Evolutionary conservation across 2,329 filamentous ascomycete genomes (phyloP), one percentile per base, ranked within the genome.

Genomic region (Teratosphaeria epicoccoides): DNA sequence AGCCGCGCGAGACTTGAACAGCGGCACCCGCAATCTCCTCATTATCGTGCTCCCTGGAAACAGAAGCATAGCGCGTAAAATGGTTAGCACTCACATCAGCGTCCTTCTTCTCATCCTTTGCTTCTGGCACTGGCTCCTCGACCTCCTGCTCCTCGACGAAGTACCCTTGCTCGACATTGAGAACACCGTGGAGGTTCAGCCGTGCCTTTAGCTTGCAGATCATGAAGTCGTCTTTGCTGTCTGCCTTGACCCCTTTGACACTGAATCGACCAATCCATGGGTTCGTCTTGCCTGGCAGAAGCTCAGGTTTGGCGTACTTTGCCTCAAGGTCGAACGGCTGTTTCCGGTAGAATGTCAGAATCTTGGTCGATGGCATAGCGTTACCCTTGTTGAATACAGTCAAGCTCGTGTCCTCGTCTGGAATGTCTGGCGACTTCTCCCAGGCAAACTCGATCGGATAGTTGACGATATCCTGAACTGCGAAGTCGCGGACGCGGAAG

Each of bases 161-260:
- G 78, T 98, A 98, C 55, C 90, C 93, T 57, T 84, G 90, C 76
- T 98, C 93, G 33, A 98, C 86, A 68, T 97, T 97, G 60, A 98
- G 78, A 54, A 98, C 82, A 70, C 93, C 93, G 75, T 97, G 90
- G 58, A 97, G 81, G 75, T 98, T 98, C 52, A 98, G 81, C 58
- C 93, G 84, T 46, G 93, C 91, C 81, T 97, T 97, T 57, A 98
- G 84, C 78, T 98, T 98, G 85, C 93, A 98, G 66, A 97, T 94
- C 91, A 98, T 97, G 29, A 97, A 98, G 69, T 97, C 93, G 55
- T 94, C 88, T 69, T 93, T 90, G 60, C 84, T 81, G 67, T 95
- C 88, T 40, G 88, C 85, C 80, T 96, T 90, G 67, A 98, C 91
- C 45, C 87, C 87, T 81, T 98, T 98, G 70, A 98, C 89, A 43